phyloP scores from a whole-genome alignment of 1,139 yeast species.

The Suzukiozyma palmioleophila region DNA sequence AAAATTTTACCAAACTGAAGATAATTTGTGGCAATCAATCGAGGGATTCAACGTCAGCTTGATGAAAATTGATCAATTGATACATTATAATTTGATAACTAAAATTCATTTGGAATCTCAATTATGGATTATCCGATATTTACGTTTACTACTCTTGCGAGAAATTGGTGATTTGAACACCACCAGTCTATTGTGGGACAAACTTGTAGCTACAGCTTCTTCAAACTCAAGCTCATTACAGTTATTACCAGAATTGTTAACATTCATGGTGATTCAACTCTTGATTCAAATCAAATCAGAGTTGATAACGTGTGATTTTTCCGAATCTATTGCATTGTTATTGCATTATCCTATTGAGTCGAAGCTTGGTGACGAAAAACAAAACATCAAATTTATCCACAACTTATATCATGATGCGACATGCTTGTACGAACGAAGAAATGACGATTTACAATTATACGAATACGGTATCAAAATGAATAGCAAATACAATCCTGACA shows the following conservation, averaged over 20 bases:
- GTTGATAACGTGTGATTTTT: slow-evolving; percentile 52
- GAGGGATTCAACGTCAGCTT: slow-evolving; percentile 45
- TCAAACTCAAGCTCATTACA: slow-evolving; percentile 11
- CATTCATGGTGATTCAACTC: slow-evolving; percentile 48
- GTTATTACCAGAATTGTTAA: slow-evolving; percentile 38
- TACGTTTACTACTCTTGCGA: slow-evolving; percentile 52
- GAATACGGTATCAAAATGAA: slow-evolving; percentile 37
- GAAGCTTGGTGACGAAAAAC: slow-evolving; percentile 10
- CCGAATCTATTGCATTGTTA: slow-evolving; percentile 55
- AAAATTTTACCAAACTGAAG: slow-evolving; percentile 41
- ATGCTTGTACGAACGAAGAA: slow-evolving; percentile 23
- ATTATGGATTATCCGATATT: slow-evolving; percentile 65
- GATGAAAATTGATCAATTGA: slow-evolving; percentile 45
- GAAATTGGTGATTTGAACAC: slow-evolving; percentile 51
- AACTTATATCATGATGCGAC: slow-evolving; percentile 28
- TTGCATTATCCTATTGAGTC: slow-evolving; percentile 51
- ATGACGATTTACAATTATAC: slow-evolving; percentile 37
- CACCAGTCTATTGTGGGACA: slow-evolving; percentile 54
- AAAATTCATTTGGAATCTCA: slow-evolving; percentile 55
- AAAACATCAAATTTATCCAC: slow-evolving; percentile 17
- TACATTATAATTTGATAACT: slow-evolving; percentile 39
- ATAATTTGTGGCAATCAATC: slow-evolving; percentile 35
- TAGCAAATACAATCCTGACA: slow-evolving; percentile 31
- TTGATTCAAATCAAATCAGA: slow-evolving; percentile 48
- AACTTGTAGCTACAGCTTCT: slow-evolving; percentile 35